Evolutionary conservation across 2,329 filamentous ascomycete species (phyloP).

Genomic region (Thielaviopsis cerberus): DNA sequence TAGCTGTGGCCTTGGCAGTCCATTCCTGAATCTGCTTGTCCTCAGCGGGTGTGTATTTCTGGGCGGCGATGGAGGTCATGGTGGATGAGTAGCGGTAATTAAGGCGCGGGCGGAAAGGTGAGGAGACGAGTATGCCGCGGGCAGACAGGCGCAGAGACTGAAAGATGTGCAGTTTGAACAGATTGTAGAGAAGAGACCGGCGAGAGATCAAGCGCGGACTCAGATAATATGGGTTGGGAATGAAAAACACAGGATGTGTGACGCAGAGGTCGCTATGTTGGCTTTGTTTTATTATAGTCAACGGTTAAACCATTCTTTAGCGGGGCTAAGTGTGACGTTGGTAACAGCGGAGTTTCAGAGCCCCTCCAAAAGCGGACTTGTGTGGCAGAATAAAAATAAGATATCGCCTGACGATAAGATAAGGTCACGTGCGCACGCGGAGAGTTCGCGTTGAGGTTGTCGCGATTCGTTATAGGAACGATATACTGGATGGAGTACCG

Average conservation of each 20-base stretch:
- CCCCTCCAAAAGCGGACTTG: constrained; percentile 10
- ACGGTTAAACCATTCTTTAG: background rate
- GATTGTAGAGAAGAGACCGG: constrained; percentile 20
- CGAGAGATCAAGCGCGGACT: constrained; percentile 21
- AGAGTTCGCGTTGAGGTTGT: background rate
- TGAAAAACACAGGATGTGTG: constrained; percentile 4
- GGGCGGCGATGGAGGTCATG: constrained; percentile 47
- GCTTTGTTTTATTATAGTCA: no score
- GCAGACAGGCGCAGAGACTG: constrained; percentile 22
- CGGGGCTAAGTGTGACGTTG: constrained; percentile 1
- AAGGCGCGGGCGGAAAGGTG: constrained; percentile 18
- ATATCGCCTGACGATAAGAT: background rate
- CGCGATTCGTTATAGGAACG: no score
- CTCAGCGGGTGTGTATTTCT: constrained; percentile 59
- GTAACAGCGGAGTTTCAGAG: background rate
- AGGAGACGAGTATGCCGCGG: constrained; percentile 21
- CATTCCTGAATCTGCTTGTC: constrained; percentile 79
- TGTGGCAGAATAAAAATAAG: constrained; percentile 4
- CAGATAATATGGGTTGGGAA: background rate
- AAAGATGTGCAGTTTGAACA: constrained; percentile 24
- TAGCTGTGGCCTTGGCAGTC: constrained; percentile 39
- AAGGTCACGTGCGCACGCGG: constrained; percentile 6
- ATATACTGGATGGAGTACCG: no score
- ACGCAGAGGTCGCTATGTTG: background rate
- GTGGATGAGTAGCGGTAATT: constrained; percentile 22